Base-by-base conservation (phyloP, 148 eudicot genomes). In the Fagopyrum tataricum region DNA sequence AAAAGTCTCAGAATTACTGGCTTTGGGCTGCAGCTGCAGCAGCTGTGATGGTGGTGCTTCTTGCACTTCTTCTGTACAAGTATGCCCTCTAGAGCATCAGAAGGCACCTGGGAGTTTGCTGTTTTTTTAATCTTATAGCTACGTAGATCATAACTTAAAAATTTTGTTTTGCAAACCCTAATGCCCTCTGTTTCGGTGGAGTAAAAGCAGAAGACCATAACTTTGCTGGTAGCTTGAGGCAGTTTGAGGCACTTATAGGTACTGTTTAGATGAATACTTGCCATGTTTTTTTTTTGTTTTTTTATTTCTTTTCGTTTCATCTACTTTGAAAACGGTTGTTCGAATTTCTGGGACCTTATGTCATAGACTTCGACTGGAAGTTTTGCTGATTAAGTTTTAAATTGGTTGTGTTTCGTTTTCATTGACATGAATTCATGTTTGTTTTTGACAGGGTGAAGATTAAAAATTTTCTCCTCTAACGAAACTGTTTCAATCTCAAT, bases 1-100 rank as follows among this genome's bases (percentile, higher is more conserved):
- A 88, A 74, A 88, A 87, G 79, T 76, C 87, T 1, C 76, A 82
- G 6, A 87, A 92, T 76, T 90, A 90, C 67, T 85, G 86, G 90
- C 40, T 83, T 20, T 92, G 85, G 85, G 96, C 84, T 17, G 82
- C 85, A 23, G 78, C 81, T 18, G 88, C 85, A 42, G 84, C 84
- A 0, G 67, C 71, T 4, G 64, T 73, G 52, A 71, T 80, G 71
- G 64, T 83, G 58, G 7, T 88, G 81, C 82, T 87, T 70, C 26
- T 85, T 55, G 85, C 76, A 7, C 23, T 70, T 10, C 9, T 70
- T 10, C 9, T 70, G 17, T 70, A 70, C 52, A 64, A 64, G 69
- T 64, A 24, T 0, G 44, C 69, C 6, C 69, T 64, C 69, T 64
- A 64, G 39, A 64, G 0, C 18, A 5, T 37, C 42, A 11, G 13